phyloP scores from a whole-genome alignment of 2,329 filamentous ascomycete species.

The Pyrenophora seminiperda region DNA sequence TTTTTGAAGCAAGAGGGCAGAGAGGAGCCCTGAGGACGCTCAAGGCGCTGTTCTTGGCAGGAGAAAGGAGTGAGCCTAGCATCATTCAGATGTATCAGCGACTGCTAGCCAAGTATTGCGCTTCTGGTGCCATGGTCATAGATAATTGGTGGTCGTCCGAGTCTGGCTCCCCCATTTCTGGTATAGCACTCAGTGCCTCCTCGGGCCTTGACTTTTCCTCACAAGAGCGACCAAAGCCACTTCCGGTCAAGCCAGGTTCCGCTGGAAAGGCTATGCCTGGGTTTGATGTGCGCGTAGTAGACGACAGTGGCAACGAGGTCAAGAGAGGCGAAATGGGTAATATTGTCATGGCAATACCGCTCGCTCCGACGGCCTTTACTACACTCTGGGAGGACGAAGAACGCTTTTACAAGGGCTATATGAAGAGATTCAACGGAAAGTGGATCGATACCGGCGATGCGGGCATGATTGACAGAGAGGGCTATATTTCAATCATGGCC shows the following conservation, averaged over 20 bases:
- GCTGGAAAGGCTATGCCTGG: slow-evolving; percentile 91
- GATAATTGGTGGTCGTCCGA: slow-evolving; percentile 80
- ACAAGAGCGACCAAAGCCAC: slow-evolving; percentile 51
- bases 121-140: slow-evolving; percentile 65
- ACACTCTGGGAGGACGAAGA: slow-evolving; percentile 86
- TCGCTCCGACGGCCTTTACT: slow-evolving; percentile 85
- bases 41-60: slow-evolving; percentile 80
- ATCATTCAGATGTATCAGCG: slow-evolving; percentile 82
- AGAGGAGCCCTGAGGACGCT: slow-evolving; percentile 74
- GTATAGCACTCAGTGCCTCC: slow-evolving; percentile 66
- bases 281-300: slow-evolving; percentile 83
- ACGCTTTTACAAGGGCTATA: slow-evolving; percentile 82
- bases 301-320: slow-evolving; percentile 77
- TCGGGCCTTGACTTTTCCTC: slow-evolving; percentile 61
- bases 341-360: slow-evolving; percentile 80
- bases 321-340: slow-evolving; percentile 82
- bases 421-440: slow-evolving; percentile 77
- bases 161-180: slow-evolving; percentile 71
- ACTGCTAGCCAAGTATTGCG: slow-evolving; percentile 70
- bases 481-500: slow-evolving; percentile 67
- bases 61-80: slow-evolving; percentile 85
- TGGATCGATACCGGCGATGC: slow-evolving; percentile 94
- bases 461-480: slow-evolving; percentile 79
- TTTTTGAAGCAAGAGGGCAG: slow-evolving; percentile 66
- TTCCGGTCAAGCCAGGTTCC: slow-evolving; percentile 77